Evolutionary conservation across 495 filamentous ascomycete species (phyloP).

Genomic region (Neurospora sp.): DNA sequence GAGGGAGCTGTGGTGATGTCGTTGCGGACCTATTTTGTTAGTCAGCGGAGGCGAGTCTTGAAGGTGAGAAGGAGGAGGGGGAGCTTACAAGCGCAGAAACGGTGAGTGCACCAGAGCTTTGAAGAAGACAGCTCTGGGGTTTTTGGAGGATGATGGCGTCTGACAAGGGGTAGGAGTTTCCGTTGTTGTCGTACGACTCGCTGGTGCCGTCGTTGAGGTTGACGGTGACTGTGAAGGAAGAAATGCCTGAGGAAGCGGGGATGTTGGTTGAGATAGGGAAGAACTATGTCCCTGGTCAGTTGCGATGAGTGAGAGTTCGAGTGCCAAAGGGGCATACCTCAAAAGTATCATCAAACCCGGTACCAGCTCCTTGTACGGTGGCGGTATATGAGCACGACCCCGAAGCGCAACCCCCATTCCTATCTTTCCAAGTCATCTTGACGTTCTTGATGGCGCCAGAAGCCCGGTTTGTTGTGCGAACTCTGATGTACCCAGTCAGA

Average conservation of each 20-base stretch:
- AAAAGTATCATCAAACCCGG: conserved; percentile 51
- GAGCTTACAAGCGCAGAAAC: conserved; percentile 29
- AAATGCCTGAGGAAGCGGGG: conserved; percentile 31
- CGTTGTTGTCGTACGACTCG: conserved; percentile 36
- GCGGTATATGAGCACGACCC: conserved; percentile 36
- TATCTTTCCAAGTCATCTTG: conserved; percentile 79
- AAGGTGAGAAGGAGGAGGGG: background rate
- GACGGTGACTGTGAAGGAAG: conserved; percentile 33
- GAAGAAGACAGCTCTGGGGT: conserved; percentile 37
- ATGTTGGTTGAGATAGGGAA: conserved; percentile 32
- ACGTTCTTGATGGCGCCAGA: conserved; percentile 31
- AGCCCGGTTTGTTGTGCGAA: conserved; percentile 30
- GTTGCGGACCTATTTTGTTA: conserved; percentile 34
- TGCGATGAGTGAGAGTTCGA: background rate
- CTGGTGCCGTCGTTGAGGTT: conserved; percentile 32
- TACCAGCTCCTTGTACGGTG: conserved; percentile 33
- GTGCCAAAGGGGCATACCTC: conserved; percentile 21
- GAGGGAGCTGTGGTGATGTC: conserved; percentile 30
- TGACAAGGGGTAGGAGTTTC: conserved; percentile 31
- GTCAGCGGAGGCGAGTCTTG: background rate
- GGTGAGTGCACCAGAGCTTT: conserved; percentile 27
- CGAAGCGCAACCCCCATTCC: conserved; percentile 81
- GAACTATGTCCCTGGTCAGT: conserved; percentile 23
- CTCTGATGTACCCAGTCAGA: conserved; percentile 31
- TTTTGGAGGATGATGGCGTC: conserved; percentile 35